Conservation (phyloP, 805 yeast genomes). For the Yarrowia sp. region DNA sequence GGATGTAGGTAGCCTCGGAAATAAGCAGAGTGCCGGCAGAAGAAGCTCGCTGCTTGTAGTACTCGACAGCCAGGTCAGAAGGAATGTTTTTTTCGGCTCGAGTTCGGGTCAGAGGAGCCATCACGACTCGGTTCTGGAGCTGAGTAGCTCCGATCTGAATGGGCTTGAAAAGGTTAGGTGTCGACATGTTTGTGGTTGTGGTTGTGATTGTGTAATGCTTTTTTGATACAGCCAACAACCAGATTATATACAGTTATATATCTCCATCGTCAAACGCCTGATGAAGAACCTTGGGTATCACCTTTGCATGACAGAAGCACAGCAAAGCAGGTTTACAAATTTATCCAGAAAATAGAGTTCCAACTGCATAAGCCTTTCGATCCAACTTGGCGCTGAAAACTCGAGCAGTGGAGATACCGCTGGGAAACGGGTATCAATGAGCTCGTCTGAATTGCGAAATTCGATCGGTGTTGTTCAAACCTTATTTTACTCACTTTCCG, state of each 20-base stretch:
- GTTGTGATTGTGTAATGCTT: neutral
- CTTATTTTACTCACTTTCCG: neutral
- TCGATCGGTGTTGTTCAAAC: neutral
- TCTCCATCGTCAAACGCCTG: neutral
- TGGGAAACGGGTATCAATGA: neutral
- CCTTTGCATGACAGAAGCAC: neutral
- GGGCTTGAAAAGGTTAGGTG: conserved; percentile 31
- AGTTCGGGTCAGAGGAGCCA: conserved; percentile 53
- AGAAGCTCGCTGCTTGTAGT: conserved; percentile 55
- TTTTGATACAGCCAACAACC: no score
- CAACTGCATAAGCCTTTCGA: neutral
- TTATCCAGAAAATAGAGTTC: neutral
- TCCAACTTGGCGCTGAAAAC: neutral
- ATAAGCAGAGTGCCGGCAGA: conserved; percentile 57
- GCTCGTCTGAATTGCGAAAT: no score
- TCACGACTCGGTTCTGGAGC: conserved; percentile 43
- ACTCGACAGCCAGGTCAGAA: conserved; percentile 46
- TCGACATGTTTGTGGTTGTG: neutral
- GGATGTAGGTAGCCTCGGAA: conserved; percentile 58
- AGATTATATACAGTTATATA: neutral
- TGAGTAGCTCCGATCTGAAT: conserved; percentile 33
- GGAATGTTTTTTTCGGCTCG: conserved; percentile 43
- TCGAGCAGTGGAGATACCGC: no score
- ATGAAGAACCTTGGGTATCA: neutral
- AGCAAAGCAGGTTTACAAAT: conserved; percentile 1